These are phyloP conservation scores for Cerioporus squamosus DNA, from an alignment of 1,284 basidiomycete species.

Conservation along the genomic window DNA sequence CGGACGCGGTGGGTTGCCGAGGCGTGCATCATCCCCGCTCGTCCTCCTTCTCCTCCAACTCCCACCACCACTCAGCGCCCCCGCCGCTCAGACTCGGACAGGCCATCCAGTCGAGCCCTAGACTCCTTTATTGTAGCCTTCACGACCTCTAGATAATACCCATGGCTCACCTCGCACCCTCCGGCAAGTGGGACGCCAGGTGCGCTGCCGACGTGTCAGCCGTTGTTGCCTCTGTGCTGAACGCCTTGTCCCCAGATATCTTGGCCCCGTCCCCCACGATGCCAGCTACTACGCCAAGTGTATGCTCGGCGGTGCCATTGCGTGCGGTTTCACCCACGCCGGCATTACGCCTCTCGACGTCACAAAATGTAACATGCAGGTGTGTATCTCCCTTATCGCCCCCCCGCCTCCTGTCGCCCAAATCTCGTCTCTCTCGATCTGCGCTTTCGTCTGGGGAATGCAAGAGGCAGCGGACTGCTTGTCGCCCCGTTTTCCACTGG, in stretches of 20 bases:
- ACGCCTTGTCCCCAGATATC: constrained; percentile 44
- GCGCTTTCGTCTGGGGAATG: too few species aligned
- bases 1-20: constrained; percentile 1
- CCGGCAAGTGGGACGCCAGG: constrained; percentile 75
- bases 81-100: constrained; percentile 33
- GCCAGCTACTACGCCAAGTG: constrained; percentile 75
- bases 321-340: constrained; percentile 94
- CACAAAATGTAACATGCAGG: constrained; percentile 98
- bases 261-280: constrained; percentile 78
- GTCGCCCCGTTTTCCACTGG: too few species aligned
- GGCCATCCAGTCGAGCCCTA: constrained; percentile 37
- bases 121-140: constrained; percentile 23
- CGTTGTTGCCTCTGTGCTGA: constrained; percentile 9
- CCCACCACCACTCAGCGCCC: constrained; percentile 19
- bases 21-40: constrained; percentile 9
- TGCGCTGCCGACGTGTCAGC: constrained; percentile 33
- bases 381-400: constrained; percentile 56
- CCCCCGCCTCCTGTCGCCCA: too few species aligned
- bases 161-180: constrained; percentile 40
- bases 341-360: constrained; percentile 94
- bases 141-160: constrained; percentile 34
- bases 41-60: constrained; percentile 16
- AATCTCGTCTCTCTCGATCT: too few species aligned
- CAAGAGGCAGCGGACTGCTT: too few species aligned
- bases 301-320: constrained; percentile 89